These are phyloP conservation scores for Trichophyton rubrum DNA, from an alignment of 2,329 filamentous ascomycete genomes.

Conservation along the genomic window DNA sequence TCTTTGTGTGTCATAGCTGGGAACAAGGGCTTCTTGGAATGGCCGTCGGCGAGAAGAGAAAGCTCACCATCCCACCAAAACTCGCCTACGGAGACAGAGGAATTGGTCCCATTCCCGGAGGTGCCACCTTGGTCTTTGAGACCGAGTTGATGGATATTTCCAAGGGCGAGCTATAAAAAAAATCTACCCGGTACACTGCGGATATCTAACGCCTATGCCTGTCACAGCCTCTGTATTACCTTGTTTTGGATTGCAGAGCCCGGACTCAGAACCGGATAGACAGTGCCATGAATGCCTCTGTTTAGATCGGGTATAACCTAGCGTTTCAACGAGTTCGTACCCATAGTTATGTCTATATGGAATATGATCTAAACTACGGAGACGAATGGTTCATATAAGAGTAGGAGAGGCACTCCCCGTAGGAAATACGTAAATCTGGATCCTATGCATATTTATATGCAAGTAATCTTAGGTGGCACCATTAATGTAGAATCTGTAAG, in stretches of 20 bases:
- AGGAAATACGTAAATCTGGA: no score
- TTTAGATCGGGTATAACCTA: background rate
- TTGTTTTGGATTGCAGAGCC: background rate
- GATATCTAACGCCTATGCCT: background rate
- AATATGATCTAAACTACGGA: background rate
- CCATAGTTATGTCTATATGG: background rate
- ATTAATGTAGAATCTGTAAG: background rate
- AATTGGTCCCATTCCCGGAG: constrained; percentile 72
- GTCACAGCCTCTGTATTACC: background rate
- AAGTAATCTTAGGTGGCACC: background rate
- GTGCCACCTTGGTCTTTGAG: constrained; percentile 77
- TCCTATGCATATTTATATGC: no score
- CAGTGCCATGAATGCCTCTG: background rate
- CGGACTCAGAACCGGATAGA: background rate
- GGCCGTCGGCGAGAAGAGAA: constrained; percentile 91
- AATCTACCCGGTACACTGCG: background rate
- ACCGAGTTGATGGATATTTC: constrained; percentile 73
- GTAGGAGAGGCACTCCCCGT: background rate
- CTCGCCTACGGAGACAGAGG: constrained; percentile 65
- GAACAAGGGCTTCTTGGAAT: constrained; percentile 81
- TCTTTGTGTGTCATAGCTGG: constrained; percentile 46
- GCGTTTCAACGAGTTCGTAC: background rate
- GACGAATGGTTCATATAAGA: background rate
- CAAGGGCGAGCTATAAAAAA: constrained; percentile 33
- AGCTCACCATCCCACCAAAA: constrained; percentile 77